phyloP scores from a whole-genome alignment of 495 filamentous ascomycete genomes.

The Talaromyces wortmannii region DNA sequence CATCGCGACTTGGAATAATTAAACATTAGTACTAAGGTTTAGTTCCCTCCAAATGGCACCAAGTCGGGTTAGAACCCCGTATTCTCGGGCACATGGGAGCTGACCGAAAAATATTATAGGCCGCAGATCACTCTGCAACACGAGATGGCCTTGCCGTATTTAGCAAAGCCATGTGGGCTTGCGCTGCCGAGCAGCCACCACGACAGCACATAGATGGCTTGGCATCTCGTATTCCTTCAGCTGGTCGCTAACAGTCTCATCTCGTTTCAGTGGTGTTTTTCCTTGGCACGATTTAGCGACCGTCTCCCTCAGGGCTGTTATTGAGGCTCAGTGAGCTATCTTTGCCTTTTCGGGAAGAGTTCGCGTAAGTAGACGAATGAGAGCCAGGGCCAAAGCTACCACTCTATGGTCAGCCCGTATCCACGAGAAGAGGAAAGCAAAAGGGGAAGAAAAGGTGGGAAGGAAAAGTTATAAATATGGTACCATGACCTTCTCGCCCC shows the following conservation, averaged over 20 bases:
- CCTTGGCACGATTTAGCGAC: background rate
- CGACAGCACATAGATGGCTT: background rate
- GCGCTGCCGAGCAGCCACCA: background rate
- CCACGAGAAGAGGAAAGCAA: background rate
- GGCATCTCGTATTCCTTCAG: background rate
- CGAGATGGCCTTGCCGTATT: background rate
- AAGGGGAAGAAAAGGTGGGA: background rate
- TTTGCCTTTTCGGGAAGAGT: background rate
- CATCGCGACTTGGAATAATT: background rate
- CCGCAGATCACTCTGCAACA: background rate
- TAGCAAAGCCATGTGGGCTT: background rate
- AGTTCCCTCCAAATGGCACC: background rate
- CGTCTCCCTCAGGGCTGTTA: background rate
- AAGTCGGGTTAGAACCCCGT: background rate
- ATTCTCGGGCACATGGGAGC: background rate
- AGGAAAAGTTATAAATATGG: background rate
- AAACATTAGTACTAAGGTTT: background rate
- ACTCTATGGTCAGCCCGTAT: background rate
- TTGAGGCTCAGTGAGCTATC: background rate
- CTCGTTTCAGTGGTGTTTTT: background rate
- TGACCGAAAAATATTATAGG: background rate
- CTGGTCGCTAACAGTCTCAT: background rate
- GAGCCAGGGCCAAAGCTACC: background rate
- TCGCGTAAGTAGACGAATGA: background rate
- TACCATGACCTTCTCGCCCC: background rate